Evolutionary conservation across 768 basidiomycete species (phyloP), one percentile per base, ranked within the genome.

Genomic region (Polyporus arcularius): DNA sequence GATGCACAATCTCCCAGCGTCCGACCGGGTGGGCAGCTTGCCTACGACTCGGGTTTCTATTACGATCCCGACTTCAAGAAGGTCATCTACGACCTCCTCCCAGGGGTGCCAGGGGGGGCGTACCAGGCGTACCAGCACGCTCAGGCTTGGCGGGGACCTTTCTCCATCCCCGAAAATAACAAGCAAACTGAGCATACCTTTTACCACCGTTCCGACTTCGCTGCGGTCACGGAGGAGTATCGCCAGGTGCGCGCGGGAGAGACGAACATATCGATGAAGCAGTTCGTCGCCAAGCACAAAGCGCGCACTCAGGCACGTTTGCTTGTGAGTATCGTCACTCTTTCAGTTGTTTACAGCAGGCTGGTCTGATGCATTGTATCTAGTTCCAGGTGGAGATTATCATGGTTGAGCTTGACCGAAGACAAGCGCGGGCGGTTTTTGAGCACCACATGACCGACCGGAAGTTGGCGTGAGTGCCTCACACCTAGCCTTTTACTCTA

Each of bases 231-330:
- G 4, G 50, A 55, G 47, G 38, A 42, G 40, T 61, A 55, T 39
- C 6, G 16, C n/a, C 11, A 42, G 16, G 21, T 61, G 7, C n/a
- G 18, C 3, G 38, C 6, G 38, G 31, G 21, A 50, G 48, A 12
- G 31, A 55, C 16, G 15, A 11, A 42, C 10, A 32, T 5, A 43
- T 35, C 46, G 2, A 14, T 61, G 47, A 12, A 43, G 15, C 3
- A 35, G 15, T 61, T 32, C 53, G 10, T 49, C 14, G 50, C 55
- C 10, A 53, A 61, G 30, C 53, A 53, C 16, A 55, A 49, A 39
- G 39, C 46, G 1, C 26, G 26, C 39, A 39, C 55, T 4, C 21
- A 43, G 10, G 43, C 16, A 15, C 35, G 60, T 12, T 15, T 50
- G 26, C 42, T 48, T 9, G 60, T 61, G 15, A 49, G 60, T 28